These are phyloP conservation scores for Omphalea diandra DNA, from an alignment of 441 rosid species.

Conservation along the genomic window DNA sequence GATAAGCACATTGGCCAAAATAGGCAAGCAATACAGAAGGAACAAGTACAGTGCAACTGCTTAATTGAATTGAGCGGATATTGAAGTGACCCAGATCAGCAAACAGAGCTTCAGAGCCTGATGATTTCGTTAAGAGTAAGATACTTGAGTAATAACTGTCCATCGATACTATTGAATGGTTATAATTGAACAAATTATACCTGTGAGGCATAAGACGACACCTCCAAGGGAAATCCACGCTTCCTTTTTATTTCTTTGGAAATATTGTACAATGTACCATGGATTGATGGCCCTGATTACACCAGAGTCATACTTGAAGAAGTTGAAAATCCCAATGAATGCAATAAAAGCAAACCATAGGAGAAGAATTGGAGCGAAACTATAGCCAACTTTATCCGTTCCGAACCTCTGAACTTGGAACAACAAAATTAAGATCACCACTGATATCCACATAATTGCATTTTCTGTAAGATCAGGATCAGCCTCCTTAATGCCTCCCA, in stretches of 20 bases:
- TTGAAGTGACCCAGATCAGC: conserved; percentile 30
- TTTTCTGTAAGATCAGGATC: conserved; percentile 24
- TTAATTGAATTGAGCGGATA: conserved; percentile 19
- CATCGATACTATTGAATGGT: too few relatives aligned
- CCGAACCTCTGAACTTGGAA: conserved; percentile 43
- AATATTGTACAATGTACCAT: conserved; percentile 31
- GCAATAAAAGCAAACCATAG: conserved; percentile 36
- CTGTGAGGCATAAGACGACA: conserved; percentile 34
- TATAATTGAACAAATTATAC: too few relatives aligned
- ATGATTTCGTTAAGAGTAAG: too few relatives aligned
- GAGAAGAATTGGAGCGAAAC: conserved; percentile 33
- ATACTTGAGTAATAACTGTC: too few relatives aligned
- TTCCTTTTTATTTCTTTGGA: conserved; percentile 29
- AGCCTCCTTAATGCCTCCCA: conserved; percentile 41
- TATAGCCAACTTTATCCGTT: conserved; percentile 38
- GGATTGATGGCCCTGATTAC: conserved; percentile 41
- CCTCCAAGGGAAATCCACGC: conserved; percentile 49
- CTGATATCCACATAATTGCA: conserved; percentile 37
- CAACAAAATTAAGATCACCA: conserved; percentile 27
- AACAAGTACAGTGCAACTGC: conserved; percentile 12
- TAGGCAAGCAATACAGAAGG: conserved; percentile 25
- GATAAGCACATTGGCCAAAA: conserved; percentile 25
- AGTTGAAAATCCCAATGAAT: conserved; percentile 34
- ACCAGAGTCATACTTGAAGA: conserved; percentile 25
- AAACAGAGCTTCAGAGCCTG: conserved; percentile 29